A percentile compares a stretch with the other conserved stretches of the same genome.
These are phyloP conservation scores for Aspergillus fructus DNA, from an alignment of 2,329 filamentous ascomycete species.

Conservation along the genomic window DNA sequence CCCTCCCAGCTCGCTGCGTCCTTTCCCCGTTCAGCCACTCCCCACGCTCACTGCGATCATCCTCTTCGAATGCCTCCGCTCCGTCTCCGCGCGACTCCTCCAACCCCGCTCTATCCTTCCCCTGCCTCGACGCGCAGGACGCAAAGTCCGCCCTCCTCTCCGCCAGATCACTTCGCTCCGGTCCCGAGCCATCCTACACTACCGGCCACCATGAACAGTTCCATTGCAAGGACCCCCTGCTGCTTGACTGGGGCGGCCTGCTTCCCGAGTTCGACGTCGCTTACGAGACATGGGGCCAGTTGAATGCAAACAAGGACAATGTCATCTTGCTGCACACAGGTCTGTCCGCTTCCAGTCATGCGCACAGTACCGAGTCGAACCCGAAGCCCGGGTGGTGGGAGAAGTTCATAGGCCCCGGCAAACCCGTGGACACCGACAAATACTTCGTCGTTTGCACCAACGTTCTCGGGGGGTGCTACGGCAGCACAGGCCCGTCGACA, in stretches of 20 bases:
- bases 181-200: slow-evolving; percentile 92
- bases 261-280: slow-evolving; percentile 85
- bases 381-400: slow-evolving; percentile 97
- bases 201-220: slow-evolving; percentile 79
- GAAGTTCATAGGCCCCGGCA: slow-evolving; percentile 89
- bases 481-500: slow-evolving; percentile 86
- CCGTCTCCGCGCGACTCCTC: slow-evolving; percentile 46
- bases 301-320: slow-evolving; percentile 67
- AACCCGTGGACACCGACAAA: slow-evolving; percentile 82
- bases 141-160: slow-evolving; percentile 72
- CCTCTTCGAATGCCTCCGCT: slow-evolving; percentile 21
- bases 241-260: slow-evolving; percentile 94
- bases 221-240: slow-evolving; percentile 69
- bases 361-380: slow-evolving; percentile 85
- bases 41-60: slow-evolving; percentile 19
- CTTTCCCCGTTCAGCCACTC: slow-evolving; percentile 5
- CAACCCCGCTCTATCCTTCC: slow-evolving; percentile 85
- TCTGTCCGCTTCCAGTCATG: slow-evolving; percentile 94
- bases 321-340: slow-evolving; percentile 91
- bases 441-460: slow-evolving; percentile 97
- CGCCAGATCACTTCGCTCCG: slow-evolving; percentile 65
- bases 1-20: not conserved
- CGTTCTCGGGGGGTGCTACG: slow-evolving; percentile 92
- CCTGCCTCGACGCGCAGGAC: slow-evolving; percentile 83
- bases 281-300: slow-evolving; percentile 83